Percentiles rank a stretch among this genome's conserved stretches.
These are phyloP conservation scores for Paecilomyces sp. DNA, from an alignment of 2,329 filamentous ascomycete genomes.

Conservation along the genomic window DNA sequence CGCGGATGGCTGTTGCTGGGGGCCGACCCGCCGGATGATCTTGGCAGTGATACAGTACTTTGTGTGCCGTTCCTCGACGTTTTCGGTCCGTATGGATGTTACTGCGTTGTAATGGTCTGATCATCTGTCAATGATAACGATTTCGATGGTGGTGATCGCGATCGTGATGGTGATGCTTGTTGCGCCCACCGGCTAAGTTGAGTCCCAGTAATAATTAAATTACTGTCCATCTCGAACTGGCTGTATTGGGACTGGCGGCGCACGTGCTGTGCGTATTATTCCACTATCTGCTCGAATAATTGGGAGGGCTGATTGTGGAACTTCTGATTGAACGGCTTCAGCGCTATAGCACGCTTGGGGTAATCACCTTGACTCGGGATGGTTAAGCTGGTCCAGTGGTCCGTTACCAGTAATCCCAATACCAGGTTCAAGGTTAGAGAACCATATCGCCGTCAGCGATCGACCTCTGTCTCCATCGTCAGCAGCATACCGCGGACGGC, in stretches of 20 bases:
- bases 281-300: neutral
- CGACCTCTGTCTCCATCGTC: no score
- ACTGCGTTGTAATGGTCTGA: no score
- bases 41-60: neutral
- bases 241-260: neutral
- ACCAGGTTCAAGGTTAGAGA: neutral
- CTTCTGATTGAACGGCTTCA: neutral
- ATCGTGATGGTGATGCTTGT: no score
- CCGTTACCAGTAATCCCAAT: neutral
- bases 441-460: no score
- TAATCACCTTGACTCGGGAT: neutral
- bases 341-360: neutral
- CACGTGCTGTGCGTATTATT: neutral
- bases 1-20: neutral
- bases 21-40: neutral
- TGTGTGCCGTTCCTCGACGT: neutral
- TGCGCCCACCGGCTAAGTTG: no score
- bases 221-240: neutral
- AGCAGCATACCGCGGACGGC: neutral
- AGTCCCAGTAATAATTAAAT: no score
- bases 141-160: no score
- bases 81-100: neutral
- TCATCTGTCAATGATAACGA: no score
- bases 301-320: neutral
- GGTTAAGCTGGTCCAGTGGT: neutral